Evolutionary conservation across 2,329 filamentous ascomycete species (phyloP).

Genomic region (Nakataea oryzae): DNA sequence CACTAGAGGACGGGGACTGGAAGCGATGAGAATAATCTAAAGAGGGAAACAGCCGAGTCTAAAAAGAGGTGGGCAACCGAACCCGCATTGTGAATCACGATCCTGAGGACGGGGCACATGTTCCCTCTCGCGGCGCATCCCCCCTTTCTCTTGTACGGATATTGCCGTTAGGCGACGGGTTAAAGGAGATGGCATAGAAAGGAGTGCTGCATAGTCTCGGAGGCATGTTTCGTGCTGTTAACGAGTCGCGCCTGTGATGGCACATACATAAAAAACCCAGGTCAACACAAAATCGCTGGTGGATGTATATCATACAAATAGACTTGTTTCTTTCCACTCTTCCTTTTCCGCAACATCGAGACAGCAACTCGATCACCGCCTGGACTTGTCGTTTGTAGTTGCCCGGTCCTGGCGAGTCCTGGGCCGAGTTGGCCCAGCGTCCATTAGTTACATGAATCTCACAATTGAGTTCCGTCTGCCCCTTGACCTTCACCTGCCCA

Average conservation of each 20-base stretch:
- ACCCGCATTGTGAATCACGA: background rate
- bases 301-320: conserved; percentile 3
- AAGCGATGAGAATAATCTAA: background rate
- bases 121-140: background rate
- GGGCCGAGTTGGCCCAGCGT: too few relatives aligned
- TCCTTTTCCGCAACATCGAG: background rate
- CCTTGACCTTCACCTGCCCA: background rate
- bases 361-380: background rate
- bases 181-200: background rate
- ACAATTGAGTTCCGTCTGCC: too few relatives aligned
- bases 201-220: background rate
- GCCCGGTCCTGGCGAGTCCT: too few relatives aligned
- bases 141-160: background rate
- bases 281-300: background rate
- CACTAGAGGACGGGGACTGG: conserved; percentile 18
- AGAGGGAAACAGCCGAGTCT: background rate
- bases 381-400: background rate
- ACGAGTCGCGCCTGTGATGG: background rate
- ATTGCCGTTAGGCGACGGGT: background rate
- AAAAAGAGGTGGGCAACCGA: background rate
- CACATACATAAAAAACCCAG: background rate
- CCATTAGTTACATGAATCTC: too few relatives aligned
- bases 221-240: background rate
- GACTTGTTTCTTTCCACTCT: background rate
- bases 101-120: background rate